These are phyloP conservation scores for Pholiota adiposa DNA, from an alignment of 1,284 basidiomycete species.

Conservation along the genomic window DNA sequence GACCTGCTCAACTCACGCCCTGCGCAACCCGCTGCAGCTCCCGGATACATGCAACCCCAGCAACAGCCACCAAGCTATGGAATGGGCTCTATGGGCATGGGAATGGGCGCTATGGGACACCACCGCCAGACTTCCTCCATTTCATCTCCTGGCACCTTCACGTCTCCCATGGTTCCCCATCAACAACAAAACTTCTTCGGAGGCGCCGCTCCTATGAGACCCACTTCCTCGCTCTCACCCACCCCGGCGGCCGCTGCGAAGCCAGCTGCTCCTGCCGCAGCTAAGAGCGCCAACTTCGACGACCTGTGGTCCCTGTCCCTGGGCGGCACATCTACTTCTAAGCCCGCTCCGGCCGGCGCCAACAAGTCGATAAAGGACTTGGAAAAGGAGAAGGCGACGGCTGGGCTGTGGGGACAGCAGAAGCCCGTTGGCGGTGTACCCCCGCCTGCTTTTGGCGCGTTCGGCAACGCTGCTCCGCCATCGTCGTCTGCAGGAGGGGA, in stretches of 20 bases:
- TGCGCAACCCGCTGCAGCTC: slow-evolving; percentile 24
- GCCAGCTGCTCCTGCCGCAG: slow-evolving; percentile 22
- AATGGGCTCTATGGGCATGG: slow-evolving; percentile 23
- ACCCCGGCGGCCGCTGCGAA: slow-evolving; percentile 21
- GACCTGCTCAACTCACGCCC: slow-evolving; percentile 15
- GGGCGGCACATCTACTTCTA: slow-evolving; percentile 43
- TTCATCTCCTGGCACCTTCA: slow-evolving; percentile 32
- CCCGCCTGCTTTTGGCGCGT: slow-evolving; percentile 51
- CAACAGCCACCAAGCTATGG: slow-evolving; percentile 29
- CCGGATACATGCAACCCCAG: slow-evolving; percentile 29
- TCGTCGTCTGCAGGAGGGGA: slow-evolving; percentile 34
- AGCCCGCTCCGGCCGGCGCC: slow-evolving; percentile 32
- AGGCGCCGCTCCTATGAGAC: slow-evolving; percentile 32
- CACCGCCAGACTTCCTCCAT: slow-evolving; percentile 38
- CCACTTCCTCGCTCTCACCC: slow-evolving; percentile 25
- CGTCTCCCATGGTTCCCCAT: slow-evolving; percentile 28
- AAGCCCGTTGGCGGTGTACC: slow-evolving; percentile 30
- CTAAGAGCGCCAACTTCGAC: slow-evolving; percentile 64
- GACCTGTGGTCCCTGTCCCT: slow-evolving; percentile 91
- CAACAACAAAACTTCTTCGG: slow-evolving; percentile 35
- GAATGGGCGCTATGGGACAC: slow-evolving; percentile 24
- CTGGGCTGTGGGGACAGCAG: slow-evolving; percentile 69
- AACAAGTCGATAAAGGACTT: slow-evolving; percentile 87
- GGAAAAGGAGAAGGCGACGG: slow-evolving; percentile 83
- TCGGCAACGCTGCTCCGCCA: slow-evolving; percentile 33